These are phyloP conservation scores for Tanacetum coccineum DNA, from an alignment of 129 eudicot genomes.

Conservation along the genomic window DNA sequence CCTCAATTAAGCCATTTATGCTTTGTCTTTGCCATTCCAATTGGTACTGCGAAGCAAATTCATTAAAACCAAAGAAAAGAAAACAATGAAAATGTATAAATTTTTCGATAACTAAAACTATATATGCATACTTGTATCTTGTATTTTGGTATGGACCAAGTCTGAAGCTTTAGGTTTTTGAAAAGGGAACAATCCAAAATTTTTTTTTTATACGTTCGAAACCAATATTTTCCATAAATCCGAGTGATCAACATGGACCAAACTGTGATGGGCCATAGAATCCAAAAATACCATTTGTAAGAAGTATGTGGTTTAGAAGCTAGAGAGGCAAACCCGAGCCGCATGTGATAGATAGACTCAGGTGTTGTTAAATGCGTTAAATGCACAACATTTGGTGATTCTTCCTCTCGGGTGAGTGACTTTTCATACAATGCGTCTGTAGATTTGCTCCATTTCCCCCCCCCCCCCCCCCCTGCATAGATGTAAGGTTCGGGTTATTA, in stretches of 20 bases:
- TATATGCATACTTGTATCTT: slow-evolving; percentile 35
- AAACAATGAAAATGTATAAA: background rate
- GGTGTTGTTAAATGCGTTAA: slow-evolving; percentile 65
- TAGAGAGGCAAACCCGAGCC: slow-evolving; percentile 52
- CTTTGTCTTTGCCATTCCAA: slow-evolving; percentile 49
- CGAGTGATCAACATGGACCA: slow-evolving; percentile 28
- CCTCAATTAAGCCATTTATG: slow-evolving; percentile 57
- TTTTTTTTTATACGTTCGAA: too few species aligned
- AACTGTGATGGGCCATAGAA: slow-evolving; percentile 44
- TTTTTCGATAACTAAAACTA: background rate
- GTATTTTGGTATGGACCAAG: slow-evolving; percentile 56
- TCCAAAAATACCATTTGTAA: slow-evolving; percentile 46
- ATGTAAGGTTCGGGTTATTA: too few species aligned
- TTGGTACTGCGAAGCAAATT: slow-evolving; percentile 38
- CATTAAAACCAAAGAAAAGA: background rate
- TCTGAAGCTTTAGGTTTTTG: slow-evolving; percentile 41
- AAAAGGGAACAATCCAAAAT: too few species aligned
- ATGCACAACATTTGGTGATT: slow-evolving; percentile 49
- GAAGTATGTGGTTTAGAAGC: slow-evolving; percentile 48
- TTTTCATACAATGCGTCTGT: slow-evolving; percentile 43
- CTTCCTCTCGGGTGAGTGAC: slow-evolving; percentile 44
- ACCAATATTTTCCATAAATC: slow-evolving; percentile 31
- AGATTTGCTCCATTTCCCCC: slow-evolving; percentile 53
- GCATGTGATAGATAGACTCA: slow-evolving; percentile 51
- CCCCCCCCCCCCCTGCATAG: too few species aligned